Percentiles rank a stretch among this genome's conserved stretches.
Evolutionary conservation across 2,329 filamentous ascomycete species (phyloP).

Genomic region (Sporothrix schenckii): DNA sequence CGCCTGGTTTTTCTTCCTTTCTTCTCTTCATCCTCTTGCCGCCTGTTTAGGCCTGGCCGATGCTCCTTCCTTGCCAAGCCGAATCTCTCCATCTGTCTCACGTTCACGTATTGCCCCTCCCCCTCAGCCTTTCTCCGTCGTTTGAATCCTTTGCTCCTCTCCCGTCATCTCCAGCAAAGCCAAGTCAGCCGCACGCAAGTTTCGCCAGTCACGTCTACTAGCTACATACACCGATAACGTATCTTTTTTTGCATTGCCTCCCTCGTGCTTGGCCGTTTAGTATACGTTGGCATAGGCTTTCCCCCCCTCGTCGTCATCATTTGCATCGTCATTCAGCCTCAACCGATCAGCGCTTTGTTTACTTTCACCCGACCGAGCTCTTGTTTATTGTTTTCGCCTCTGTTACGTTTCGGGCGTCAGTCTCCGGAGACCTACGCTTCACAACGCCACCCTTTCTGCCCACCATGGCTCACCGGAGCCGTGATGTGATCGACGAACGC

Average conservation of each 20-base stretch:
- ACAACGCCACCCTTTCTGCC: neutral
- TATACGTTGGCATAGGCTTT: neutral
- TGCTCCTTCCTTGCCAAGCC: conserved; percentile 7
- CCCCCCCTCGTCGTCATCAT: neutral
- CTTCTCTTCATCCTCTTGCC: neutral
- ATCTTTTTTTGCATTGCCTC: neutral
- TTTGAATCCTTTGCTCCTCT: conserved; percentile 1
- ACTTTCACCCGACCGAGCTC: conserved; percentile 7
- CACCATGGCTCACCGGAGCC: conserved; percentile 33
- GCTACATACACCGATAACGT: neutral
- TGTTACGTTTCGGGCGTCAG: neutral
- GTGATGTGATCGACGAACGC: conserved; percentile 33
- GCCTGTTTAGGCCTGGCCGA: neutral
- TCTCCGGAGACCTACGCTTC: neutral
- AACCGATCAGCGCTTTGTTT: conserved; percentile 14
- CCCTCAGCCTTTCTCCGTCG: conserved; percentile 9
- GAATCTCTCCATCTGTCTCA: neutral
- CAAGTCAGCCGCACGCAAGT: conserved; percentile 17
- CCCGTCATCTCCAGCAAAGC: conserved; percentile 13
- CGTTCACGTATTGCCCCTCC: conserved; percentile 20
- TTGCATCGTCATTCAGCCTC: neutral
- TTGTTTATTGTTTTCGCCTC: conserved; percentile 10
- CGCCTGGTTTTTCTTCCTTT: neutral
- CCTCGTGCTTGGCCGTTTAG: conserved; percentile 14
- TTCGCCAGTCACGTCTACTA: conserved; percentile 21